These are phyloP conservation scores for Theobroma grandiflorum DNA, from an alignment of 441 rosid genomes.

Conservation along the genomic window DNA sequence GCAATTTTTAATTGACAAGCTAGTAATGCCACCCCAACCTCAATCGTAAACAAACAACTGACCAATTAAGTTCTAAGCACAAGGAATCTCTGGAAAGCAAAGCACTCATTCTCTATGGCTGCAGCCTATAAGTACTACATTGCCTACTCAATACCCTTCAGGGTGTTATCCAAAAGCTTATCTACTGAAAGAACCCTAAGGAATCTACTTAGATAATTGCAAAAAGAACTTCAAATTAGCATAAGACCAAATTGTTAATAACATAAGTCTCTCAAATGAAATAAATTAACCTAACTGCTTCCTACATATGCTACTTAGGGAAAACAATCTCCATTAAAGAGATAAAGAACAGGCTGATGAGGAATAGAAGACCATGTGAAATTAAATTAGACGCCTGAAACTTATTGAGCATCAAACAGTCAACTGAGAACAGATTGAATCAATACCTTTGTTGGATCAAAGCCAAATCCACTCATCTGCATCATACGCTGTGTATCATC, in stretches of 20 bases:
- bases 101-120: neutral
- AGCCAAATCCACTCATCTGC: slow-evolving; percentile 99
- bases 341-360: neutral
- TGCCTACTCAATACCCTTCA: neutral
- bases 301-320: neutral
- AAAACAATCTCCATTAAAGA: neutral
- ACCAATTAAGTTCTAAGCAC: neutral
- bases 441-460: slow-evolving; percentile 84
- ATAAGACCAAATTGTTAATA: neutral
- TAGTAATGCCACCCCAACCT: neutral
- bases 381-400: neutral
- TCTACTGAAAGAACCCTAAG: neutral
- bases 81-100: neutral
- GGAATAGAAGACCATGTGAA: slow-evolving; percentile 7
- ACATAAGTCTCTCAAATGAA: neutral
- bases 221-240: neutral
- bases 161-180: neutral
- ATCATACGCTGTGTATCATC: slow-evolving; percentile 98
- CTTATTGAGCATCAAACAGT: slow-evolving; percentile 23
- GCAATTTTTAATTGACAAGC: slow-evolving; percentile 3
- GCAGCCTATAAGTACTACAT: neutral
- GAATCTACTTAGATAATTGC: neutral
- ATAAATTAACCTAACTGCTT: neutral
- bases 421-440: slow-evolving; percentile 21
- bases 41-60: neutral